Evolutionary conservation across 805 yeast genomes (phyloP), one percentile per base, ranked within the genome.

Genomic region (Zygosaccharomyces bisporus): DNA sequence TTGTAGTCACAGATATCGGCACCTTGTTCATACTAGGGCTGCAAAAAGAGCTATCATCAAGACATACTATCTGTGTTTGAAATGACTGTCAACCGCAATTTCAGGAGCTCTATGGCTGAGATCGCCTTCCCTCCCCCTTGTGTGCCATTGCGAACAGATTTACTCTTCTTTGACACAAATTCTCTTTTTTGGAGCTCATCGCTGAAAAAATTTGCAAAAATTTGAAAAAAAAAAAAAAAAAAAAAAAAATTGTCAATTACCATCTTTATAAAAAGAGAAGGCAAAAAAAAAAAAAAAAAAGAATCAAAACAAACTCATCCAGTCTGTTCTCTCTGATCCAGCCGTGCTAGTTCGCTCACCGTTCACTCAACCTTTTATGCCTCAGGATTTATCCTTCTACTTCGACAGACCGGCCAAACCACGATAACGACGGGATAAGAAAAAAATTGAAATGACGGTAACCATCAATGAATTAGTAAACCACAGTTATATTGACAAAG

Each of bases 401-500:
- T 52, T 46, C 46, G 50, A 49, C 46, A 50, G 54, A 44, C 56
- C 54, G 33, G 51, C 51, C 31, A 50, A 52, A 48, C 56, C 56
- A 52, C 56, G 56, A 52, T 52, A 52, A 52, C 45, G 45, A 33
- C 32, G 12, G 32, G 44, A 35, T 27, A 17, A 32, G 39, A 17
- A n/a, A 17, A 10, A 20, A 25, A 21, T 20, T 17, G 33, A 29
- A 36, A 60, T 70, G 50, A 70, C 71, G 32, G 54, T 68, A 32
- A 58, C 63, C n/a, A 58, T 53, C 46, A 53, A 61, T 43, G 67
- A 58, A 41, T 35, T 61, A 21, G 58, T 63, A 16, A 68, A 69
- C 45, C 76, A 73, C 55, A 61, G 75, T 16, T 80, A 74, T 60
- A 80, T 88, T 56, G 90, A 90, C 66, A 91, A 84, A 64, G 86